Evolutionary conservation across 805 yeast genomes (phyloP), one percentile per base, ranked within the genome.

Genomic region (Cyberlindnera misumaiensis): DNA sequence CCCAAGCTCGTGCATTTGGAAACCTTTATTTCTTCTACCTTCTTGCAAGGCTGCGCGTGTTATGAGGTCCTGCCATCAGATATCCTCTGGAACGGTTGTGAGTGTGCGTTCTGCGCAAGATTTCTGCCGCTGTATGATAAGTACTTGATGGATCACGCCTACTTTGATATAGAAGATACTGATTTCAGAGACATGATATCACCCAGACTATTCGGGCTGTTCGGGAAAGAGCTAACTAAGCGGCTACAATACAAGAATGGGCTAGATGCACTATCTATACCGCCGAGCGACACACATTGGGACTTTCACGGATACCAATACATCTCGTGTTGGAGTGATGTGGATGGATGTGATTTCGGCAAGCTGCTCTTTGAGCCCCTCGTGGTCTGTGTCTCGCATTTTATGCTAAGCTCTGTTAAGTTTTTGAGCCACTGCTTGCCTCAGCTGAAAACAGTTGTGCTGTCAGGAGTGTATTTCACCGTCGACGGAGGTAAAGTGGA

Each of bases 71-170:
- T 80, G 6, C 76, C 78, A 53, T 81, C 85, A 33, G 83, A 80
- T 44, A 46, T 83, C 36, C 56, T 83, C 17, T 83, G 90, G 89
- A 83, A 82, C 52, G 90, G 90, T 0, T 83, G 90, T 55, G 69
- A 68, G 28, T 83, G 94, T 53, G 43, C 47, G 1, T 73, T 68
- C 45, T 83, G 94, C 49, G 39, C 40, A 4, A 60, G 61, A 11
- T 63, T 62, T 30, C 56, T 83, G 17, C 70, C 70, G 0, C 46
- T 71, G 10, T 64, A 78, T 35, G 94, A 83, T 48, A 65, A 71
- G 12, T 82, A 69, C 46, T 56, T 83, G 34, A 71, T 79, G 70
- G 68, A 72, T 34, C 94, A 83, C 51, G 75, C 73, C 35, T 77
- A 75, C 53, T 79, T 68, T 48, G 74, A 73, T 42, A 55, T 55